phyloP scores from a whole-genome alignment of 2,329 filamentous ascomycete species.

The Trichophyton benhamiae region DNA sequence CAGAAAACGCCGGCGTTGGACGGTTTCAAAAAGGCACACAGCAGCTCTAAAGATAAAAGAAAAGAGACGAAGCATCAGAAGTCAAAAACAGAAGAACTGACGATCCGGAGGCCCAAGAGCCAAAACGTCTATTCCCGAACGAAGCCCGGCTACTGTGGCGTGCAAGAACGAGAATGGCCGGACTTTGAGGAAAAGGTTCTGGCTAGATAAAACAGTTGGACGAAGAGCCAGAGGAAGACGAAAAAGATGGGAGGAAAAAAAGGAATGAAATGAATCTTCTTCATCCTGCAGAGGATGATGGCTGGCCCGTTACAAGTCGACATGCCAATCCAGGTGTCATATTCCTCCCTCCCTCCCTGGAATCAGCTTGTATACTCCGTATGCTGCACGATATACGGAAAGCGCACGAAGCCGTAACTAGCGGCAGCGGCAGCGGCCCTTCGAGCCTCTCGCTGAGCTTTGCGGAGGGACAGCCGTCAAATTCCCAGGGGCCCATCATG shows the following conservation, averaged over 20 bases:
- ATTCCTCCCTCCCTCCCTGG: background rate
- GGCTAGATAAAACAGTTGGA: too few species aligned
- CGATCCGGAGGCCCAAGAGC: constrained; percentile 3
- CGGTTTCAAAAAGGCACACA: background rate
- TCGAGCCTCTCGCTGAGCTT: background rate
- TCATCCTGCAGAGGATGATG: background rate
- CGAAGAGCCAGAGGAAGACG: background rate
- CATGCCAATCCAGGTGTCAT: background rate
- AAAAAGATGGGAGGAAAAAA: background rate
- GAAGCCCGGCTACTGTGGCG: background rate
- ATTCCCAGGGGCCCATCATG: background rate
- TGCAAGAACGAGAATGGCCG: background rate
- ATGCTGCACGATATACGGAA: background rate
- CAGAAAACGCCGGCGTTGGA: background rate
- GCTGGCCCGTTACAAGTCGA: background rate
- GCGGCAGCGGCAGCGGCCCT: background rate
- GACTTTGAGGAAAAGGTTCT: background rate
- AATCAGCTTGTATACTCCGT: background rate
- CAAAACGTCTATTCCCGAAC: background rate
- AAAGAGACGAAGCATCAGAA: background rate
- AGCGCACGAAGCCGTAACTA: background rate
- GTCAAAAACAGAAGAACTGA: background rate
- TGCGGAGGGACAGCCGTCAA: background rate
- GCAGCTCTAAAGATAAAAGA: background rate
- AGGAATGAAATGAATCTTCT: background rate